These are phyloP conservation scores for Prunus mume DNA, from an alignment of 306 rosid species.

Conservation along the genomic window DNA sequence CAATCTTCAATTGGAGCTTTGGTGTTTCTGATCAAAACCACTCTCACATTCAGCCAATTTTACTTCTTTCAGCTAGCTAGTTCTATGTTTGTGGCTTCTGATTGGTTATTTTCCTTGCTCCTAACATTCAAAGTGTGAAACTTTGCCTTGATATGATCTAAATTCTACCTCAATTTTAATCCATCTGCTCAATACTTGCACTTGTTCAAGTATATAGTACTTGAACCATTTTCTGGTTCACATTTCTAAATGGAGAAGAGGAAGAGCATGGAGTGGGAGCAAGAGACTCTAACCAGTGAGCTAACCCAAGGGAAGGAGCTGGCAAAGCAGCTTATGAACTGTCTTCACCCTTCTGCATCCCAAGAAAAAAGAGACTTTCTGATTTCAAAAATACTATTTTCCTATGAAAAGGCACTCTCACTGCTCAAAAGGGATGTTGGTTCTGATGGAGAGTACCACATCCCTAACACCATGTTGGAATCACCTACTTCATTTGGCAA, in stretches of 20 bases:
- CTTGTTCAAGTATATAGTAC: neutral
- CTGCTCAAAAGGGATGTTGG: slow-evolving; percentile 22
- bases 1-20: neutral
- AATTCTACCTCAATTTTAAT: neutral
- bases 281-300: slow-evolving; percentile 42
- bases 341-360: slow-evolving; percentile 39
- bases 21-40: neutral
- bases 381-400: slow-evolving; percentile 47
- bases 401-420: slow-evolving; percentile 55
- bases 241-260: slow-evolving; percentile 33
- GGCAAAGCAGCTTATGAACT: slow-evolving; percentile 45
- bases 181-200: neutral
- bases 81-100: too few relatives aligned
- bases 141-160: neutral
- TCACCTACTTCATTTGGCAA: slow-evolving; percentile 36
- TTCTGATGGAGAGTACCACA: slow-evolving; percentile 24
- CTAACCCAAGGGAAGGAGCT: slow-evolving; percentile 61
- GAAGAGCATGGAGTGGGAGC: slow-evolving; percentile 33
- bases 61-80: too few relatives aligned
- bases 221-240: neutral
- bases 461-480: slow-evolving; percentile 19
- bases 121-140: neutral
- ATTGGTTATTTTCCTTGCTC: too few relatives aligned
- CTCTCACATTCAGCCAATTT: too few relatives aligned
- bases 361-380: slow-evolving; percentile 35